Base-by-base conservation (phyloP, 169 alveolate genomes). In the Plasmodium coatneyi region DNA sequence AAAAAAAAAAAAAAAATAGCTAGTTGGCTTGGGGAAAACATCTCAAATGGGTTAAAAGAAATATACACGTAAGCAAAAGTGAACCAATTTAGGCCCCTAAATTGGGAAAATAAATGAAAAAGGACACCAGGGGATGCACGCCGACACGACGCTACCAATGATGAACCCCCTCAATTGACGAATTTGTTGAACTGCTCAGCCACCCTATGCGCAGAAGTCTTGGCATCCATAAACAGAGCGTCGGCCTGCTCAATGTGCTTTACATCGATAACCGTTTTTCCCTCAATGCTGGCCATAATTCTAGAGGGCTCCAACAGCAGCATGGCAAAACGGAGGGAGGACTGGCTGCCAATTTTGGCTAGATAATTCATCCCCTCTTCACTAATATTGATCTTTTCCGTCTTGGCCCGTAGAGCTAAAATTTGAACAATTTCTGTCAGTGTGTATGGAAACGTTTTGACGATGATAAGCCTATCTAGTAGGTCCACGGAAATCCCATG, bases 401-500 rank as follows among this genome's bases (percentile, higher is more conserved):
- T 98, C 22, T 98, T 98, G 30, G 99, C 99, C 91, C 99, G 98
- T 84, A 99, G 97, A 66, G 99, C 98, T 71, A 99, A 95, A 56
- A 99, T 98, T 96, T 99, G 98, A 83, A 97, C 96, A 22, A 92
- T 72, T 54, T 91, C 95, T 71, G 25, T 60, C 34, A 80, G 43
- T 34, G 86, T 84, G 95, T 99, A 99, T 12, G 99, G 99, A 81
- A 98, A 96, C 12, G 99, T 99, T 96, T 99, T 98, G 78, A 99
- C 98, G 92, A 99, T 99, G 78, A 99, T 96, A 72, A 99, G 97
- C 86, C 99, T 97, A 96, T 99, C 99, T 86, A 99, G 96, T n/a
- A 99, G 95, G 97, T 99, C 99, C 32, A 99, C 99, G 0, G 99
- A 99, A 32, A 99, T 98, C 41, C 99, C 99, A 92, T 99, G 99